Evolutionary conservation across 306 rosid species (phyloP).

Genomic region (Myrica gale): DNA sequence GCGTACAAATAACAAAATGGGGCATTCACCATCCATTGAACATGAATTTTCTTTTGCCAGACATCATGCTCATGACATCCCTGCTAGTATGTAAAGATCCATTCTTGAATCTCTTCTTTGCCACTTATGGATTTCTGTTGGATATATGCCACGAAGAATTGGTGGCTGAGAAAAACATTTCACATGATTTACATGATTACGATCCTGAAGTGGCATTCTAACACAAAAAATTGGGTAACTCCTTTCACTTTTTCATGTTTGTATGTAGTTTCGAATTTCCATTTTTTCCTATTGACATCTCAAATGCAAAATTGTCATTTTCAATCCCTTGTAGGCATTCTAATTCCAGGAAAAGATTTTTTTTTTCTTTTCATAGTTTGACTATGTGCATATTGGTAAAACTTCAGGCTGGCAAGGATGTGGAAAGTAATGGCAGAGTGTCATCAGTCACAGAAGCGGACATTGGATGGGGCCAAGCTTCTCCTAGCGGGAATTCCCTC

Average conservation of each 20-base stretch:
- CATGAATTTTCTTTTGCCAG: background rate
- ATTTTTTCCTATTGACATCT: background rate
- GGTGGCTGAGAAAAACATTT: background rate
- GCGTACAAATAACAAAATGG: background rate
- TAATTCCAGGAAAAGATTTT: background rate
- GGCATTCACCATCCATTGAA: background rate
- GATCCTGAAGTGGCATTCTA: background rate
- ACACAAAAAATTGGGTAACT: background rate
- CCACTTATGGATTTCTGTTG: background rate
- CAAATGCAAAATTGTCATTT: background rate
- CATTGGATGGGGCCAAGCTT: slow-evolving; percentile 73
- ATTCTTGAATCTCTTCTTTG: background rate
- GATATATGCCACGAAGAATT: background rate
- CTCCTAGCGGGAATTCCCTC: slow-evolving; percentile 68
- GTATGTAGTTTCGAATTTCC: too few species aligned
- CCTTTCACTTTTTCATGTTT: background rate
- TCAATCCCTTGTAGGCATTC: background rate
- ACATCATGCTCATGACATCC: background rate
- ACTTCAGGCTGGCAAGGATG: slow-evolving; percentile 76
- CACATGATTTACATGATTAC: background rate
- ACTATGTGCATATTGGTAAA: background rate
- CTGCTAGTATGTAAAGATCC: background rate
- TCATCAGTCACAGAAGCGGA: slow-evolving; percentile 69
- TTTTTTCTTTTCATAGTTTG: background rate
- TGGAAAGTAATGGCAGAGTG: slow-evolving; percentile 97